Evolutionary conservation across 31 red algal genomes (phyloP), one percentile per base, ranked within the genome.

Genomic region (Bonnemaisonia californica): DNA sequence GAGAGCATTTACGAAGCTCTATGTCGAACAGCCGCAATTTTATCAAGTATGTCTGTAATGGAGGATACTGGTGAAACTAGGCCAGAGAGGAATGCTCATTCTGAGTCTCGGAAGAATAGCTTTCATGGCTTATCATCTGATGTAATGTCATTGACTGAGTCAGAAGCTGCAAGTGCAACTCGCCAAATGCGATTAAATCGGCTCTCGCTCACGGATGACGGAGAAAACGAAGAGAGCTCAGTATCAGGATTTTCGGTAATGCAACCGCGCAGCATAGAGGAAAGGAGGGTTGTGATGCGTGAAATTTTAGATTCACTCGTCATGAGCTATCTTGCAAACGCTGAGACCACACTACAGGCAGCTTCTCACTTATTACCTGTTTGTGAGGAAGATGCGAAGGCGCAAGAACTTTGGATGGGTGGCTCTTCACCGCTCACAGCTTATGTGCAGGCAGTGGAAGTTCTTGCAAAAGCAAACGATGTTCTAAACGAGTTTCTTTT

Each of bases 271-370:
- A 26, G 42, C 16, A 42, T 32, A 3, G 36, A 24, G 30, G 30
- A 59, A 11, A 33, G 54, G 1, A 56, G 62, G 3, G 39, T 37
- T 33, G 73, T 71, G 36, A 42, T 87, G 24, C 72, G 74, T 28
- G 73, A 87, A 23, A 69, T 87, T 58, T 39, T 87, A 63, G 54
- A 75, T 11, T 12, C 58, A 26, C 37, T 87, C 47, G 30, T 87
- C 31, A 68, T 87, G 40, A 60, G 31, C n/a, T 87, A 87, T 30
- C 38, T 87, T 2, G 83, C 83, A 1, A 87, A 87, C 62, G 62
- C 83, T 26, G 83, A 87, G 45, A 87, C 83, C 26, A 64, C 66
- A 2, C 62, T 87, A 55, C 83, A 87, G 60, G 83, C 83, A 55
- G 83, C 83, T 19, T 48, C 83, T 56, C 83, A 74, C 32, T 64